Base-by-base conservation (phyloP, 148 eudicot genomes). In the Chenopodium suecicum region DNA sequence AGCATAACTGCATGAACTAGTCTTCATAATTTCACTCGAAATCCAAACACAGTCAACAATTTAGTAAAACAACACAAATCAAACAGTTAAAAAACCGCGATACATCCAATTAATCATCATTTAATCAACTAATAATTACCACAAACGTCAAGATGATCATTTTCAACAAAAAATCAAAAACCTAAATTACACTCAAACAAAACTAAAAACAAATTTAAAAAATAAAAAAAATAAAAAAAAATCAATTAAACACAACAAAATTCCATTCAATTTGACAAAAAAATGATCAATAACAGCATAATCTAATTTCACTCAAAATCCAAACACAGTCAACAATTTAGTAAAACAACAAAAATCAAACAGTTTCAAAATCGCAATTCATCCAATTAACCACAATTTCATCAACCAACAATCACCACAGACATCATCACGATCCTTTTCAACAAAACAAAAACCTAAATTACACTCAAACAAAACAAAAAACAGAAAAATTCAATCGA, bases 401-500 rank as follows among this genome's bases (percentile, higher is more conserved):
- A 47, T 0, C 60, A 73, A 9, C 4, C 32, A n/a, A 16, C 47
- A 73, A 23, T 1, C 0, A 41, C 13, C 23, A 44, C 16, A 56
- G 17, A 12, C 14, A 56, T 56, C 6, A 41, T 4, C 56, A 73
- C 12, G 34, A 73, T 47, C 77, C 41, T 17, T 73, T 22, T 71
- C 60, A 56, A 12, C 75, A n/a, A 62, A 8, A 44, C 23, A 69
- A 82, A 14, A 22, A 14, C 29, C 58, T 54, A 83, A 66, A 34
- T 54, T 13, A 46, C 0, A 52, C 22, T 3, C 3, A 16, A 64
- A n/a, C 16, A 6, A 9, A 48, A 47, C 1, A 6, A 25, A 4
- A 48, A 67, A 62, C 52, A 48, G 12, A 8, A 48, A 2, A 50
- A 10, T 3, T 0, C n/a, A 52, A 37, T 41, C 2, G 52, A 23